phyloP scores from a whole-genome alignment of 2,329 filamentous ascomycete genomes.

The Emericellopsis atlantica region DNA sequence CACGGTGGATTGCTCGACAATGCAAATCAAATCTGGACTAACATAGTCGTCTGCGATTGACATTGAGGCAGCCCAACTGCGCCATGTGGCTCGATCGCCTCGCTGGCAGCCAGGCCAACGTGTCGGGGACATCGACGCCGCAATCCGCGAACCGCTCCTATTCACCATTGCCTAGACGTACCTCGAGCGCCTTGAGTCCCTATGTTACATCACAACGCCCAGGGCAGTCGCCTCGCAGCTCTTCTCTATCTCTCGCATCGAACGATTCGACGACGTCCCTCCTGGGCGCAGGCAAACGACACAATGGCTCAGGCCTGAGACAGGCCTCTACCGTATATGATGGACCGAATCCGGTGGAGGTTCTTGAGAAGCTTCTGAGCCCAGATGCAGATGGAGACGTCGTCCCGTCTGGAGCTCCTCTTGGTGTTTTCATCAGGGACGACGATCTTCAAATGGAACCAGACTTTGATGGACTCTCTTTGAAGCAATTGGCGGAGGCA shows the following conservation, averaged over 20 bases:
- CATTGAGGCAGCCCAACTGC: not conserved
- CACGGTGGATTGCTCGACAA: no score
- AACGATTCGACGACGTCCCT: conserved; percentile 70
- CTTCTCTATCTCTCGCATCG: conserved; percentile 65
- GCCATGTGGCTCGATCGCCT: conserved; percentile 88
- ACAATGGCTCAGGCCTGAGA: conserved; percentile 57
- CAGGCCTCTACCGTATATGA: conserved; percentile 39
- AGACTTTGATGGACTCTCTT: conserved; percentile 66
- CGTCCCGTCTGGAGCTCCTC: conserved; percentile 4
- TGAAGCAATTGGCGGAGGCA: conserved; percentile 53
- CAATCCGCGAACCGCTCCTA: conserved; percentile 54
- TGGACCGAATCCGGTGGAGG: conserved; percentile 56
- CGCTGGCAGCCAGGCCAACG: conserved; percentile 50
- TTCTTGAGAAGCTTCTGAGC: conserved; percentile 41
- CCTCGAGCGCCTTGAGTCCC: conserved; percentile 56
- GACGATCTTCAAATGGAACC: conserved; percentile 53
- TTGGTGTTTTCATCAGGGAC: conserved; percentile 20
- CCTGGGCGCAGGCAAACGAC: conserved; percentile 47
- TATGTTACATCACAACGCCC: conserved; percentile 57
- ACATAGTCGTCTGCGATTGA: no score
- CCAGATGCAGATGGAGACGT: conserved; percentile 7
- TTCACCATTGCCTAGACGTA: conserved; percentile 57
- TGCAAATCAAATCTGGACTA: no score
- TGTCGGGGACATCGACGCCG: conserved; percentile 44
- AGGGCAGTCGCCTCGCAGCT: conserved; percentile 56